Percentiles rank a stretch among this genome's conserved stretches.
Conservation (phyloP, 208 protist genomes). For the Giardia muris region DNA sequence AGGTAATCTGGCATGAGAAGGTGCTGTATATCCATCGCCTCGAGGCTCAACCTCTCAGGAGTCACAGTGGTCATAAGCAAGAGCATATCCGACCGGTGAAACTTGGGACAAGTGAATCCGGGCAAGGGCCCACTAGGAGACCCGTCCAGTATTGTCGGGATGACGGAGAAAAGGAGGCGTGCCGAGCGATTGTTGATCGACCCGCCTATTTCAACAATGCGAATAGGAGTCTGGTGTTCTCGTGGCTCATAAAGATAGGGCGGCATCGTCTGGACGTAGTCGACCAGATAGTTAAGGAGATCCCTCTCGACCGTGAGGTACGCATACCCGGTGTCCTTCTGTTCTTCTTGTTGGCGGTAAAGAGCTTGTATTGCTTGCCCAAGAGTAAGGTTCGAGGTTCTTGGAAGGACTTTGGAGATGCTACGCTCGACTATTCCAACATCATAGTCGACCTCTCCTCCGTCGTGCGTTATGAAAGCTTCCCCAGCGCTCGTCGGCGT, state of each 20-base stretch:
- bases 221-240: neutral
- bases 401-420: neutral
- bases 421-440: neutral
- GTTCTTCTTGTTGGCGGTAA: neutral
- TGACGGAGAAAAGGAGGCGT: neutral
- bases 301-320: neutral
- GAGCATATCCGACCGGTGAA: neutral
- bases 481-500: neutral
- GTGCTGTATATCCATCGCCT: neutral
- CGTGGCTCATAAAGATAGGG: neutral
- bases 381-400: constrained; percentile 10
- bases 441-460: constrained; percentile 12
- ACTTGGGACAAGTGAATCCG: neutral
- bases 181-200: neutral
- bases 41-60: neutral
- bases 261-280: neutral
- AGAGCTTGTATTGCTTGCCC: neutral
- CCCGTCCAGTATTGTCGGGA: neutral
- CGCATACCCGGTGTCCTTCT: neutral
- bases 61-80: neutral
- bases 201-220: neutral
- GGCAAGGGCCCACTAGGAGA: neutral
- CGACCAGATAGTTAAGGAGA: neutral
- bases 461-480: neutral
- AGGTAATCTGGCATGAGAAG: neutral